Percentiles rank a stretch among this genome's conserved stretches.
Evolutionary conservation across 2,329 filamentous ascomycete species (phyloP).

Genomic region (Xylaria sp.): DNA sequence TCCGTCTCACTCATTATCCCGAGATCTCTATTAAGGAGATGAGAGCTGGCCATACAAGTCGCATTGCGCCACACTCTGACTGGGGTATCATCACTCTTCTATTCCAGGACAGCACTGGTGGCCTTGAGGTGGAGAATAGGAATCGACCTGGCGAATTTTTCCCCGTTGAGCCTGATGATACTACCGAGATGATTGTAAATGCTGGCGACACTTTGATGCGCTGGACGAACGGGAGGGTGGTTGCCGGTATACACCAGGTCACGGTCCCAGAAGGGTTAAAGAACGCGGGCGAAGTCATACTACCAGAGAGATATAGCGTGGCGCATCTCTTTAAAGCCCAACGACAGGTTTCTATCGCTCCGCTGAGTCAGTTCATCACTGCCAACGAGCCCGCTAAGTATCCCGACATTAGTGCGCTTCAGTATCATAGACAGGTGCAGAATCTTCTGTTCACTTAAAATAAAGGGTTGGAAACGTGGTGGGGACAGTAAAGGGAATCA

Average conservation of each 20-base stretch:
- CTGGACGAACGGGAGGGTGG: slow-evolving; percentile 38
- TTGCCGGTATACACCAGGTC: slow-evolving; percentile 37
- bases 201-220: slow-evolving; percentile 50
- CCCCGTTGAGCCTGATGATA: slow-evolving; percentile 24
- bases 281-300: slow-evolving; percentile 16
- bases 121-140: slow-evolving; percentile 51
- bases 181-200: slow-evolving; percentile 46
- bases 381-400: slow-evolving; percentile 35
- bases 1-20: slow-evolving; percentile 32
- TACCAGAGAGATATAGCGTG: slow-evolving; percentile 36
- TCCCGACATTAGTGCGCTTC: slow-evolving; percentile 29
- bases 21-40: slow-evolving; percentile 21
- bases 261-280: slow-evolving; percentile 25
- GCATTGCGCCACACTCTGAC: slow-evolving; percentile 37
- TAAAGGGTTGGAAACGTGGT: neutral
- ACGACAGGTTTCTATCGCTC: slow-evolving; percentile 27
- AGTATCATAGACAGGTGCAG: slow-evolving; percentile 27
- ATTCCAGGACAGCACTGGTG: slow-evolving; percentile 51
- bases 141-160: slow-evolving; percentile 18
- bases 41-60: slow-evolving; percentile 23
- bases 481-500: neutral
- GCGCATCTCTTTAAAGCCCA: slow-evolving; percentile 35
- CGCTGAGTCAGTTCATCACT: slow-evolving; percentile 29
- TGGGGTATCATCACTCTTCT: slow-evolving; percentile 49
- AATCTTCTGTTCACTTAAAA: slow-evolving; percentile 24